A percentile compares a stretch with the other conserved stretches of the same genome.
phyloP scores from a whole-genome alignment of 352 stramenopile genomes.

The Saprolegnia parasitica region DNA sequence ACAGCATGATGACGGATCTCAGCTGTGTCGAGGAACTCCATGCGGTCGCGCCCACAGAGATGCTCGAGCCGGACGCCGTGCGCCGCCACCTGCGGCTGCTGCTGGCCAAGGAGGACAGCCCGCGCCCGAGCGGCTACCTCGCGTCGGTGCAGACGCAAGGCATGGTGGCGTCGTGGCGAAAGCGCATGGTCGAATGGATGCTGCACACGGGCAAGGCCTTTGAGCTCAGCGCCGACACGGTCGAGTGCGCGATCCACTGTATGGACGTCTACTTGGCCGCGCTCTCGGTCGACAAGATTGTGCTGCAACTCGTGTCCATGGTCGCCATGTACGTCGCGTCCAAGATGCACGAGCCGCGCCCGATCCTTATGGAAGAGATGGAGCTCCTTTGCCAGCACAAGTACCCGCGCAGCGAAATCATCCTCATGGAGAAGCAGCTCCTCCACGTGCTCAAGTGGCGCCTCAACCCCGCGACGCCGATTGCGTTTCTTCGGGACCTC shows the following conservation, averaged over 20 bases:
- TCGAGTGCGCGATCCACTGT: constrained; percentile 57
- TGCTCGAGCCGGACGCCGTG: not conserved
- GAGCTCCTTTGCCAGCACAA: constrained; percentile 67
- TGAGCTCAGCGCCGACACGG: constrained; percentile 57
- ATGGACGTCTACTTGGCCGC: constrained; percentile 65
- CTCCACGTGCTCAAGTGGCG: constrained; percentile 54
- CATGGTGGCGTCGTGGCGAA: constrained; percentile 59
- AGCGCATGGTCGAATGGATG: constrained; percentile 78
- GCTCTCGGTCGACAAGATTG: constrained; percentile 65
- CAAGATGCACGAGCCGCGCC: constrained; percentile 70
- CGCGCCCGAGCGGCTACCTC: constrained; percentile 45
- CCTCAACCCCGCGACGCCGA: constrained; percentile 57
- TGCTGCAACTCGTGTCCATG: constrained; percentile 65
- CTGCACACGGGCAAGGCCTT: constrained; percentile 69
- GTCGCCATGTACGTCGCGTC: constrained; percentile 66
- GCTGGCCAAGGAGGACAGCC: constrained; percentile 11
- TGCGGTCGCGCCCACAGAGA: not conserved
- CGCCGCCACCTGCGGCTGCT: not conserved
- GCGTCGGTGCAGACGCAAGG: constrained; percentile 44
- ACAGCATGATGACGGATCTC: constrained; percentile 12
- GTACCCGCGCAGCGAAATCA: constrained; percentile 59
- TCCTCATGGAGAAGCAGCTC: constrained; percentile 50
- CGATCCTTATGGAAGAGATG: constrained; percentile 70
- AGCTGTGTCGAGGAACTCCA: constrained; percentile 3
- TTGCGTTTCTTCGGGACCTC: constrained; percentile 65